Evolutionary conservation across 106 monocot species (phyloP).

Genomic region (Triglochin maritima): DNA sequence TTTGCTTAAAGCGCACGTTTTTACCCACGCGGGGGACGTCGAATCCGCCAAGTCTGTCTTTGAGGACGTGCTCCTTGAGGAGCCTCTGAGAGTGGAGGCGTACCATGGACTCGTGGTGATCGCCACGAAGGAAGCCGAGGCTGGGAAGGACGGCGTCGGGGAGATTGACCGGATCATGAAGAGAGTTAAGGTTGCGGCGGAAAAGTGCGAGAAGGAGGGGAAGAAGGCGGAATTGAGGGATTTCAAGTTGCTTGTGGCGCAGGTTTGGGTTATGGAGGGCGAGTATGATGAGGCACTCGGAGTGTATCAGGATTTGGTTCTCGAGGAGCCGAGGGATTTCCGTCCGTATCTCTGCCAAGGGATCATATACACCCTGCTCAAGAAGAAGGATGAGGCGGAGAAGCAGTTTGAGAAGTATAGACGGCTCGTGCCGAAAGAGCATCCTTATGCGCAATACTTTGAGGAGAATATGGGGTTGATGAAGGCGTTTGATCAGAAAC

Average conservation of each 20-base stretch:
- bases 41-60: constrained; percentile 46
- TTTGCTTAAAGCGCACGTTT: constrained; percentile 52
- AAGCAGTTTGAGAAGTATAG: constrained; percentile 71
- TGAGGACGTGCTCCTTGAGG: constrained; percentile 44
- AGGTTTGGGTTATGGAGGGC: constrained; percentile 48
- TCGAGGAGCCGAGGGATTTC: constrained; percentile 73
- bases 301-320: constrained; percentile 57
- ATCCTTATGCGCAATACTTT: constrained; percentile 51
- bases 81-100: constrained; percentile 63
- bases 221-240: constrained; percentile 55
- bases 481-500: constrained; percentile 43
- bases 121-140: constrained; percentile 20
- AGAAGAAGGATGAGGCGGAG: constrained; percentile 62
- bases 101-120: constrained; percentile 73
- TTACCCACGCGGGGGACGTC: constrained; percentile 33
- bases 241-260: constrained; percentile 61
- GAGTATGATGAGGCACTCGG: constrained; percentile 46
- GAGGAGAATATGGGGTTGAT: constrained; percentile 57
- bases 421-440: constrained; percentile 53
- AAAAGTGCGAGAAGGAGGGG: constrained; percentile 44
- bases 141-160: constrained; percentile 1
- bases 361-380: constrained; percentile 51
- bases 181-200: constrained; percentile 37
- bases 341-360: constrained; percentile 77
- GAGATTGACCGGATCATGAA: constrained; percentile 32